A percentile compares a stretch with the other conserved stretches of the same genome.
These are phyloP conservation scores for Sugiyamaella floridensis DNA, from an alignment of 805 yeast genomes.

Conservation along the genomic window DNA sequence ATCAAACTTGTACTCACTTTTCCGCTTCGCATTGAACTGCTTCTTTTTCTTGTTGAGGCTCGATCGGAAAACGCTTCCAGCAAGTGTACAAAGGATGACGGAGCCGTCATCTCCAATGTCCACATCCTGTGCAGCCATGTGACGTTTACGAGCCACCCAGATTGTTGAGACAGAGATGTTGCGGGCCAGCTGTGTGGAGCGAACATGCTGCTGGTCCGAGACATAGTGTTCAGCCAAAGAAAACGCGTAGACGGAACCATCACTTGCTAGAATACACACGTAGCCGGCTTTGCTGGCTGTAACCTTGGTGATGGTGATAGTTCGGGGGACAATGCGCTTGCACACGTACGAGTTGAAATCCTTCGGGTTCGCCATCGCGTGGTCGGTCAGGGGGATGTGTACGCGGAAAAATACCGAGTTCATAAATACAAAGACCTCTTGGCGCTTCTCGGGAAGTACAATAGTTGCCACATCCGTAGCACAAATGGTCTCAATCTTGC, in stretches of 20 bases:
- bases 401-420: slow-evolving; percentile 52
- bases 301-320: slow-evolving; percentile 17
- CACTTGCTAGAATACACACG: slow-evolving; percentile 21
- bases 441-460: slow-evolving; percentile 43
- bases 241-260: slow-evolving; percentile 21
- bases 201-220: slow-evolving; percentile 8
- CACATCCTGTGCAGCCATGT: slow-evolving; percentile 56
- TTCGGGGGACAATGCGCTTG: slow-evolving; percentile 6
- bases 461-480: slow-evolving; percentile 68
- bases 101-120: slow-evolving; percentile 66
- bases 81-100: slow-evolving; percentile 55
- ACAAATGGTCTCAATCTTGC: slow-evolving; percentile 45
- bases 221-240: slow-evolving; percentile 19
- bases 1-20: slow-evolving; percentile 43
- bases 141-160: slow-evolving; percentile 35
- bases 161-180: slow-evolving; percentile 12
- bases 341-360: slow-evolving; percentile 16
- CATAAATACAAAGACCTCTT: slow-evolving; percentile 57
- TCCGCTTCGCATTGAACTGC: slow-evolving; percentile 28
- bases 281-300: slow-evolving; percentile 18
- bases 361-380: slow-evolving; percentile 25
- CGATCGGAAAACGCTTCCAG: slow-evolving; percentile 54
- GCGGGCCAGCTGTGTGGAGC: slow-evolving; percentile 13
- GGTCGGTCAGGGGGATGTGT: slow-evolving; percentile 20
- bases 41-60: slow-evolving; percentile 22